Base-by-base conservation (phyloP, 495 filamentous ascomycete genomes). In the Podospora comata region DNA sequence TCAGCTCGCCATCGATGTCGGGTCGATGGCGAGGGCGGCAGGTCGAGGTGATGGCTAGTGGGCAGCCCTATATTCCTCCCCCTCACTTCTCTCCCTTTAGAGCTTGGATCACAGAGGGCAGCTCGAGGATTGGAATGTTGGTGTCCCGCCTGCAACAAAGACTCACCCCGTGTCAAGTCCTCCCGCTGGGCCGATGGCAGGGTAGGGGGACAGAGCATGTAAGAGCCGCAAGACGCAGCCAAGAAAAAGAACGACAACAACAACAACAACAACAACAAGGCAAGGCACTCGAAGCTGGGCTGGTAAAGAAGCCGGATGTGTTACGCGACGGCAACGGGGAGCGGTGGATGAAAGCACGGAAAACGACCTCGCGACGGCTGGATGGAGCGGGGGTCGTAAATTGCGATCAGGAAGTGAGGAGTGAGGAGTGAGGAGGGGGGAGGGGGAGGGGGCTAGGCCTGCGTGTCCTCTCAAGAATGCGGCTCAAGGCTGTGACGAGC, bases 1-100 rank as follows among this genome's bases (percentile, higher is more conserved):
- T 73, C 67, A 75, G 67, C 67, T 70, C 71, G 75, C 76, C 76
- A 78, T 78, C 70, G 75, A 76, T 66, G 68, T 66, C 60, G 65
- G 60, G 64, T 62, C 32, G 32, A 26, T 30, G 58, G 34, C 56
- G 57, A 58, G 2, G 58, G 26, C 32, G 54, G 32, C 4, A 27
- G 15, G 13, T 48, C 39, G 39, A 48, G 39, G 39, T 48, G 15
- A 48, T 48, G 13, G 39, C 39, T 44, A 23, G 62, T 32, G 63
- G 55, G 9, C 55, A 58, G 19, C 55, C 55, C 23, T 58, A 26
- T 58, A 26, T 58, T 19, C 55, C 55, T 53, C 53, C 30, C 39
- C 16, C 27, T 23, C n/a, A 57, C 55, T 56, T 59, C 48, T 59
- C 48, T 68, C 32, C 68, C 53, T 64, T 20, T n/a, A n/a, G 55